Base-by-base conservation (phyloP, 164 flowering plant species). In the Saururus chinensis region DNA sequence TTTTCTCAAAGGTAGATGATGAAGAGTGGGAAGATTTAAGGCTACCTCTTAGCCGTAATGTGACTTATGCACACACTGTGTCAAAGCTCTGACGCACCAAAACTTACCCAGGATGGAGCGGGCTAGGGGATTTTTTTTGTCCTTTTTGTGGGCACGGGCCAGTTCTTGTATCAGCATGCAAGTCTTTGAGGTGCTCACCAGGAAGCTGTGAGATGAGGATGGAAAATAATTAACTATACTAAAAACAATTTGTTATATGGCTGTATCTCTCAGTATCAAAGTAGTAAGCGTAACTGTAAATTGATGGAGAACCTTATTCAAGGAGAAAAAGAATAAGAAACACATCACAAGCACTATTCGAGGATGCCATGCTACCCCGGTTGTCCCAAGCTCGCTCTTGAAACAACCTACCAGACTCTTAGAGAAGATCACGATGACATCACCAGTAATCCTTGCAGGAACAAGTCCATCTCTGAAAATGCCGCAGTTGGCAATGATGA, bases 11-110 rank as follows among this genome's bases (percentile, higher is more conserved):
- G 74, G 64, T 90, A 40, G 76, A 83, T 42, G 90, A 83, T 24
- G 77, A 73, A 60, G 89, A 71, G 1, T 85, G 90, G 95, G 81
- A 78, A 75, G 97, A 93, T 62, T 61, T 90, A 48, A 69, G 85
- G 65, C 78, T 93, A 23, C 90, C 95, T 42, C 37, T 68, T 25
- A 82, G 82, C 59, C 65, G 69, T 53, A 77, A 75, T 57, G 65
- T 81, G 66, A 83, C 84, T 49, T 69, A 70, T 19, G 63, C 56
- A 64, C 79, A 20, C 0, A 14, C 79, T 42, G 72, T 76, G 59
- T 75, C 96, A 56, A 92, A 84, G 75, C 91, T 92, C 19, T 92
- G 71, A 74, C 60, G 45, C 7, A 41, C 24, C 20, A 14, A 49
- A 21, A 35, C 13, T 41, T n/a, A 26, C 14, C 45, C n/a, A 30